These are phyloP conservation scores for Lachnellula hyalina DNA, from an alignment of 2,329 filamentous ascomycete genomes.

Conservation along the genomic window DNA sequence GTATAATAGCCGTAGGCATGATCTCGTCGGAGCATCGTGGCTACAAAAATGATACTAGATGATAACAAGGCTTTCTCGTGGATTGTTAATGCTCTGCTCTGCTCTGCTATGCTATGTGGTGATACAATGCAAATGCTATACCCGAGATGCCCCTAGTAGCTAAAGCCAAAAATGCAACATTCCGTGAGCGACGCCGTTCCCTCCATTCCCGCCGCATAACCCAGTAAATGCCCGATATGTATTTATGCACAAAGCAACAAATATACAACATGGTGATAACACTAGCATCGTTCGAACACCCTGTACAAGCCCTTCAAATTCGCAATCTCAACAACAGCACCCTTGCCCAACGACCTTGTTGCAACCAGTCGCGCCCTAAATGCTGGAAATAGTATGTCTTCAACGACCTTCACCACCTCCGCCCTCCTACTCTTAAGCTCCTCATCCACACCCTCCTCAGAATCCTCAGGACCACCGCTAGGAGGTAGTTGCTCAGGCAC, in stretches of 20 bases:
- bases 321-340: constrained; percentile 75
- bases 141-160: neutral
- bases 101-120: neutral
- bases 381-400: constrained; percentile 85
- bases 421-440: constrained; percentile 53
- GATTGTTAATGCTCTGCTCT: neutral
- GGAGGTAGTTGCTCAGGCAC: constrained; percentile 77
- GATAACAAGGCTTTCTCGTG: constrained; percentile 13
- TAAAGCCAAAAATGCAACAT: neutral
- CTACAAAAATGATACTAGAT: constrained; percentile 25
- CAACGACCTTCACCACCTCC: constrained; percentile 70
- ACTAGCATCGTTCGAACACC: constrained; percentile 87
- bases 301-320: constrained; percentile 88
- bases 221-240: constrained; percentile 1
- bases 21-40: constrained; percentile 17
- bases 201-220: neutral
- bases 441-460: constrained; percentile 40
- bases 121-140: neutral
- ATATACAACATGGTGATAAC: neutral
- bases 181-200: neutral
- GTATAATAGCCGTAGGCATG: constrained; percentile 31
- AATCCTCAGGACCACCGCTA: constrained; percentile 32
- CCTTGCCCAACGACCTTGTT: constrained; percentile 70
- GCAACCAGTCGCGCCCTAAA: constrained; percentile 79
- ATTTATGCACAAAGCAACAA: neutral